These are phyloP conservation scores for Mycena metata DNA, from an alignment of 768 basidiomycete species.

Conservation along the genomic window DNA sequence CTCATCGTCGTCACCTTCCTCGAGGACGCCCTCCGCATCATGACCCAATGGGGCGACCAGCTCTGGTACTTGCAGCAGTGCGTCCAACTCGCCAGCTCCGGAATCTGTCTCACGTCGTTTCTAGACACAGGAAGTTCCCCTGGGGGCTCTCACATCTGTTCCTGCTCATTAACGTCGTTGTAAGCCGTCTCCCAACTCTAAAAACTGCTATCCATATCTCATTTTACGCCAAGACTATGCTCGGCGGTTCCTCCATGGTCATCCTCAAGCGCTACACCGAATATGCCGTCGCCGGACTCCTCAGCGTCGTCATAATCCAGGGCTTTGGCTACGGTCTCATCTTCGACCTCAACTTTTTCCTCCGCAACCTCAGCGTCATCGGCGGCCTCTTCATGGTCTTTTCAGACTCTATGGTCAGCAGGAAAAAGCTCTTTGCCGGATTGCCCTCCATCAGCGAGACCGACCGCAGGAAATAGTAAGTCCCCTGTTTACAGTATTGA, in stretches of 20 bases:
- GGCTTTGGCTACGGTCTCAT: slow-evolving; percentile 99
- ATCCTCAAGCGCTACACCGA: slow-evolving; percentile 91
- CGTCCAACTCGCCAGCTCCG: slow-evolving; percentile 47
- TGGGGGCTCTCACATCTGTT: slow-evolving; percentile 97
- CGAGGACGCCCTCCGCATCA: slow-evolving; percentile 94
- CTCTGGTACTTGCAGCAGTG: slow-evolving; percentile 98
- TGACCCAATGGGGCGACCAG: slow-evolving; percentile 97
- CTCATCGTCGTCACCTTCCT: slow-evolving; percentile 98
- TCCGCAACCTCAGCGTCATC: slow-evolving; percentile 97
- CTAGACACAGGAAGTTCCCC: slow-evolving; percentile 93
- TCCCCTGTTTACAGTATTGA: slow-evolving; percentile 23
- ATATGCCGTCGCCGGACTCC: slow-evolving; percentile 89
- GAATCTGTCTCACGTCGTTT: slow-evolving; percentile 27
- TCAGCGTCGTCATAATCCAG: slow-evolving; percentile 93
- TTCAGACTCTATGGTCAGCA: slow-evolving; percentile 92
- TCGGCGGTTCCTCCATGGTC: slow-evolving; percentile 84
- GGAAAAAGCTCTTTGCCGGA: slow-evolving; percentile 91
- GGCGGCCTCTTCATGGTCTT: slow-evolving; percentile 99
- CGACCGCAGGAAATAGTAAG: slow-evolving; percentile 98
- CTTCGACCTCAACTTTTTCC: slow-evolving; percentile 99
- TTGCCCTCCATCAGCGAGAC: slow-evolving; percentile 92
- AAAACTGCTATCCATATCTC: slow-evolving; percentile 8
- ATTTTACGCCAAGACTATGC: slow-evolving; percentile 79
- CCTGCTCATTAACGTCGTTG: slow-evolving; percentile 91
- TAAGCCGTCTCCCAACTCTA: slow-evolving; percentile 57